Evolutionary conservation across 257 asterid species (phyloP).

Genomic region (Scutellaria minor): DNA sequence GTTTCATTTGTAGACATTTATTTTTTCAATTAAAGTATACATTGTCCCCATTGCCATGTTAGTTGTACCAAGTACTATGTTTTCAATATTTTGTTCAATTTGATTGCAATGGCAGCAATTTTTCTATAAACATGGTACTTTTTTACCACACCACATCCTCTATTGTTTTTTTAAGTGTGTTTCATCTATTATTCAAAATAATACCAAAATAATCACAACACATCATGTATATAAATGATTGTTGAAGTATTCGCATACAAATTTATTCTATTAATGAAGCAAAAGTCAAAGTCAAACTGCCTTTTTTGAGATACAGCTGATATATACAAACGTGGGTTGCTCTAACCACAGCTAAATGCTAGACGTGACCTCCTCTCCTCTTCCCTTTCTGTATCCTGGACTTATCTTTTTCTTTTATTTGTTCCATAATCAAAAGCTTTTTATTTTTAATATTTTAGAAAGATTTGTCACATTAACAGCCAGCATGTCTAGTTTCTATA

Average conservation of each 20-base stretch:
- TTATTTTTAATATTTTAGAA: background rate
- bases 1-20: constrained; percentile 15
- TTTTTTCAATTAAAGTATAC: constrained; percentile 1
- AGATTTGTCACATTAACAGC: background rate
- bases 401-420: background rate
- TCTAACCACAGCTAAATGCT: constrained; percentile 22
- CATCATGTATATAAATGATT: background rate
- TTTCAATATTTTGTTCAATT: background rate
- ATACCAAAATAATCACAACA: too few relatives aligned
- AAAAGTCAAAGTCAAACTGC: constrained; percentile 27
- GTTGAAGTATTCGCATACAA: too few relatives aligned
- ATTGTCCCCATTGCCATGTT: background rate
- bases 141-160: background rate
- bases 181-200: too few relatives aligned
- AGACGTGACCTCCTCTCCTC: constrained; percentile 51
- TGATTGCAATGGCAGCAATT: background rate
- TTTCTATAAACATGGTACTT: background rate
- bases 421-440: background rate
- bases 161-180: background rate
- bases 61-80: background rate
- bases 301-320: constrained; percentile 30
- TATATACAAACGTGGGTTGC: constrained; percentile 43
- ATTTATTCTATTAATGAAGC: background rate
- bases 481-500: background rate
- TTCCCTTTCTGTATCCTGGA: background rate